Conservation (phyloP, 2,329 filamentous ascomycete species). For the Chaetothyriales sp. region DNA sequence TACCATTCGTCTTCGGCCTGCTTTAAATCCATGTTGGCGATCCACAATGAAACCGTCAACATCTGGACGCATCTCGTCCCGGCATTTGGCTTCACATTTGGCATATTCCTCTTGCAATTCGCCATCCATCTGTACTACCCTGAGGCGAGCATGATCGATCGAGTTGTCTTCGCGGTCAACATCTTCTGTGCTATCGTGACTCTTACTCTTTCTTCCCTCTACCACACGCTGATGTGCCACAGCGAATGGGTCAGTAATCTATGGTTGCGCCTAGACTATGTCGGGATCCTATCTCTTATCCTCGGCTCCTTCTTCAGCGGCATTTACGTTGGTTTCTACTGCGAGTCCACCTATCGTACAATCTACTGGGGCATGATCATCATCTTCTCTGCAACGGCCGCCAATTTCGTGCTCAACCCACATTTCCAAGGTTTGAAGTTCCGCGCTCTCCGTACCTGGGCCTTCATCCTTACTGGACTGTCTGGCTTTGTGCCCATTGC, state of each 20-base stretch:
- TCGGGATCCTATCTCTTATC: slow-evolving; percentile 24
- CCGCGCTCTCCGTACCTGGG: slow-evolving; percentile 19
- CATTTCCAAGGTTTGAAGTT: slow-evolving; percentile 21
- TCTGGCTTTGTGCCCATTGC: slow-evolving; percentile 24
- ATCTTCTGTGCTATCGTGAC: slow-evolving; percentile 20
- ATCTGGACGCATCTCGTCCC: slow-evolving; percentile 36
- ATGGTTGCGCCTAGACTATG: slow-evolving; percentile 22
- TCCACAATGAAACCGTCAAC: slow-evolving; percentile 34
- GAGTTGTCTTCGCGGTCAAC: slow-evolving; percentile 29
- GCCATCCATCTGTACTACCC: slow-evolving; percentile 25
- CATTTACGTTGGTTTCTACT: slow-evolving; percentile 26
- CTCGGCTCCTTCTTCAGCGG: slow-evolving; percentile 25
- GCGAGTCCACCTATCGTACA: slow-evolving; percentile 19
- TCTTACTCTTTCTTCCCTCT: slow-evolving; percentile 19
- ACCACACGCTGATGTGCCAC: slow-evolving; percentile 25
- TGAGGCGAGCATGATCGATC: slow-evolving; percentile 23
- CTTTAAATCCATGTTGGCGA: slow-evolving; percentile 29
- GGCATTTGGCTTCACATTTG: slow-evolving; percentile 25
- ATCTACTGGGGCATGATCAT: slow-evolving; percentile 27
- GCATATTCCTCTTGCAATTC: slow-evolving; percentile 17
- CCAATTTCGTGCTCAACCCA: slow-evolving; percentile 24
- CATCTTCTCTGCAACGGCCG: slow-evolving; percentile 20
- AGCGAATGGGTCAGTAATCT: slow-evolving; percentile 18
- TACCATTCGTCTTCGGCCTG: slow-evolving; percentile 26
- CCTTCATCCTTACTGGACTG: slow-evolving; percentile 22